Conservation (phyloP, 2,329 filamentous ascomycete species). For the Dactylellina drechsleri region DNA sequence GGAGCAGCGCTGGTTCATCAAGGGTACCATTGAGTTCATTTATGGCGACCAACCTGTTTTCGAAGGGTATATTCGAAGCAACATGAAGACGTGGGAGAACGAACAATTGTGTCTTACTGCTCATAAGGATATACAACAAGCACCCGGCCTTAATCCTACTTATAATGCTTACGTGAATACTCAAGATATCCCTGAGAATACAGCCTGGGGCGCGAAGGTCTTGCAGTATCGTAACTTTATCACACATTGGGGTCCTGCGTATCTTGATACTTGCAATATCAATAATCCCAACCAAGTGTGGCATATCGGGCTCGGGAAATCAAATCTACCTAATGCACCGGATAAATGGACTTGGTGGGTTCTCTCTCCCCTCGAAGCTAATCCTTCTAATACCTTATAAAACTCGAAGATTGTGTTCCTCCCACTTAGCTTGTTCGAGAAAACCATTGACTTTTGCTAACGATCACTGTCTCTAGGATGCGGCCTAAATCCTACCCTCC, state of each 20-base stretch:
- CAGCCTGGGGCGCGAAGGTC: constrained; percentile 4
- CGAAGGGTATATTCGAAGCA: constrained; percentile 23
- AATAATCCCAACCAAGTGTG: constrained; percentile 15
- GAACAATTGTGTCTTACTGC: constrained; percentile 15
- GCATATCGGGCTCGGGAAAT: constrained; percentile 21
- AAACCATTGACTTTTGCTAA: background rate
- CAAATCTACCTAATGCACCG: background rate
- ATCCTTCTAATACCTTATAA: background rate
- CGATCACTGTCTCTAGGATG: constrained; percentile 21
- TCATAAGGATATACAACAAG: background rate
- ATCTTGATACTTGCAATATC: background rate
- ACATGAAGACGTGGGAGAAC: background rate
- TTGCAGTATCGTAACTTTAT: background rate
- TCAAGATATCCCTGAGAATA: background rate
- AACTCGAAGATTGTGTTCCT: too few relatives aligned
- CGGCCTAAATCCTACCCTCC: constrained; percentile 1
- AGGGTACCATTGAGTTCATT: constrained; percentile 9
- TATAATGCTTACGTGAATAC: background rate
- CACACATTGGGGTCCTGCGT: constrained; percentile 24
- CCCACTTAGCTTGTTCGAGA: background rate
- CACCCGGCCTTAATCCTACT: background rate
- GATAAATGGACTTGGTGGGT: constrained; percentile 40
- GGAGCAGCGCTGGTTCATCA: constrained; percentile 28
- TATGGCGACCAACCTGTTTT: constrained; percentile 13
- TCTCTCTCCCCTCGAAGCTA: background rate